A percentile compares a stretch with the other conserved stretches of the same genome.
These are phyloP conservation scores for Xanthoconium separans DNA, from an alignment of 1,284 basidiomycete genomes.

Conservation along the genomic window DNA sequence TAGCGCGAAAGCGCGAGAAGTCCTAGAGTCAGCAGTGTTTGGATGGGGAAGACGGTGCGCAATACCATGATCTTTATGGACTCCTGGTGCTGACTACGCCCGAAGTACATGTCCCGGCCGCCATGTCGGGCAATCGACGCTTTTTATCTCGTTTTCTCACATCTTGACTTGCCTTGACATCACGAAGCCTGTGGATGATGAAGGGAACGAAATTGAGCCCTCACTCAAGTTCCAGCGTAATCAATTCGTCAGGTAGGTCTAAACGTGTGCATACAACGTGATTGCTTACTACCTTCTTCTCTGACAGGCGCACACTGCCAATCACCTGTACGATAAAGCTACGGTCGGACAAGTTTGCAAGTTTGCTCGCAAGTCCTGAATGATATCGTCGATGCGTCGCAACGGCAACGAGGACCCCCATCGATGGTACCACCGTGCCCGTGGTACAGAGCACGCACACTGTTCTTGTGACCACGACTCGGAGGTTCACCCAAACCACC, in stretches of 20 bases:
- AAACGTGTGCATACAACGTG: too few species aligned
- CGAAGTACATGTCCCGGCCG: constrained; percentile 2
- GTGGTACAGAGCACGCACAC: too few species aligned
- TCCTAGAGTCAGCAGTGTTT: constrained; percentile 1
- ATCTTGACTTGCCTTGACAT: constrained; percentile 1
- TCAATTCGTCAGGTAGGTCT: neutral
- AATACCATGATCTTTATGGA: neutral
- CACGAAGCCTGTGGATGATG: neutral
- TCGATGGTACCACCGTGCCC: too few species aligned
- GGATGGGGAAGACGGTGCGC: constrained; percentile 10
- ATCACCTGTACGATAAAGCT: neutral
- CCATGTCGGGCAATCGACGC: constrained; percentile 2
- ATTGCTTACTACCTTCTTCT: neutral
- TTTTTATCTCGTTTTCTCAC: constrained; percentile 3
- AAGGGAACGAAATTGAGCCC: constrained; percentile 1
- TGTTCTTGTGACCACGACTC: too few species aligned
- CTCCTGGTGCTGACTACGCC: neutral
- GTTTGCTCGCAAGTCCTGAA: neutral
- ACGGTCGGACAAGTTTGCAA: neutral
- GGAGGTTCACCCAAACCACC: too few species aligned
- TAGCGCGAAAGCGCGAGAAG: constrained; percentile 2
- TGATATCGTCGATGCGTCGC: neutral
- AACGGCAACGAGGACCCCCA: too few species aligned
- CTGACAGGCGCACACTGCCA: neutral
- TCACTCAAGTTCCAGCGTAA: neutral